Evolutionary conservation across 345 rosid genomes (phyloP).

Genomic region (Corchorus olitorius): DNA sequence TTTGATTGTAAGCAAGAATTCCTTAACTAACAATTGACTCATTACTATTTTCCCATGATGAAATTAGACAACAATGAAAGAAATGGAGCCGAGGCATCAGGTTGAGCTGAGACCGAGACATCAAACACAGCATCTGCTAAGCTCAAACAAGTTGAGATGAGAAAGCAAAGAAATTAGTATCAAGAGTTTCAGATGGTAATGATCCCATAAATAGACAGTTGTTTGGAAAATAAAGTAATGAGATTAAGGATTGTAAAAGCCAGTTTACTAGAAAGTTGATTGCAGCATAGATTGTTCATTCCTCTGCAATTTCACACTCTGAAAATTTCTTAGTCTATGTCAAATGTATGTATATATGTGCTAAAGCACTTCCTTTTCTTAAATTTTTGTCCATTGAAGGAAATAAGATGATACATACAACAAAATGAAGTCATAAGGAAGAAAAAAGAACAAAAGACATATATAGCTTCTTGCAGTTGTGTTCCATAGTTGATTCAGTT

Average conservation of each 20-base stretch:
- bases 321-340: too few relatives aligned
- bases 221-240: background rate
- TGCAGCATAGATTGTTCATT: background rate
- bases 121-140: constrained; percentile 33
- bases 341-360: background rate
- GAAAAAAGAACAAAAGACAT: background rate
- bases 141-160: constrained; percentile 29
- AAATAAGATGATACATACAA: background rate
- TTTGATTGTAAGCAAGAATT: constrained; percentile 40
- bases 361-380: background rate
- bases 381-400: background rate
- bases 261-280: background rate
- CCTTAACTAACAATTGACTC: constrained; percentile 34
- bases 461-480: background rate
- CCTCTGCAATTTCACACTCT: background rate
- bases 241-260: background rate
- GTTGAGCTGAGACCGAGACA: constrained; percentile 28
- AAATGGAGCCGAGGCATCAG: constrained; percentile 22
- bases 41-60: constrained; percentile 8
- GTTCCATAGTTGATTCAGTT: too few relatives aligned
- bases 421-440: background rate
- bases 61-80: constrained; percentile 36
- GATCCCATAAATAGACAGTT: background rate
- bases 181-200: constrained; percentile 15
- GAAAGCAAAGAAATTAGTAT: constrained; percentile 25